Base-by-base conservation (phyloP, 352 stramenopile genomes). In the Globisporangium orthogonon region DNA sequence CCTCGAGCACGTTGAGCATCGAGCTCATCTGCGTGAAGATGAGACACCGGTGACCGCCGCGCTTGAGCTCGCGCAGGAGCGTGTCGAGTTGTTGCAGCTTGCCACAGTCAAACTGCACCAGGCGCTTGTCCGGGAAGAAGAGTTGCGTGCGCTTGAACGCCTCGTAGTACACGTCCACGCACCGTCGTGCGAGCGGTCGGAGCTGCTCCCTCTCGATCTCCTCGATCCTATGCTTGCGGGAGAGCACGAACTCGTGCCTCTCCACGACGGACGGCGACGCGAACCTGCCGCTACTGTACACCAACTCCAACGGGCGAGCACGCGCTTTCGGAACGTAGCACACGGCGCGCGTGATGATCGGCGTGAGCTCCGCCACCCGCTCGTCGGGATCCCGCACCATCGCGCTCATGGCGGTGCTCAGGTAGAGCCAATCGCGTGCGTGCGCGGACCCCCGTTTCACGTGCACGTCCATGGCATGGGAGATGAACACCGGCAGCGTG, bases 1-100 rank as follows among this genome's bases (percentile, higher is more conserved):
- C 83, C 78, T 99, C 97, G 14, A 99, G 81, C 37, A 99, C 96
- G 72, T 99, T 98, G 35, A 99, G 79, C 97, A 99, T 99, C 50
- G 96, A 97, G 54, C 93, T 98, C 97, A 99, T 99, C 70, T 99
- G 96, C 30, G 91, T 98, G 56, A 98, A 98, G 44, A 98, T 97
- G n/a, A 98, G 70, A 7, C 86, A 96, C 28, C 97, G 83, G 63
- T 99, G 96, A 7, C 89, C 87, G 14, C 85, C 95, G 13, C 82
- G 84, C 60, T 98, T 98, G n/a, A 99, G 76, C 58, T 98, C 96
- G 4, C 90, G 94, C 17, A 99, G 71, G 65, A 99, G 95, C 35
- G 74, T 41, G 33, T 85, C 84, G 9, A 97, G 59, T 39, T 92
- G 75, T 44, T 99, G 85, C 3, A 98, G 72, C 54, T 87, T 89